Percentiles rank a stretch among this genome's conserved stretches.
These are phyloP conservation scores for Wallacemonas collosoma DNA, from an alignment of 208 protist species.

Conservation along the genomic window DNA sequence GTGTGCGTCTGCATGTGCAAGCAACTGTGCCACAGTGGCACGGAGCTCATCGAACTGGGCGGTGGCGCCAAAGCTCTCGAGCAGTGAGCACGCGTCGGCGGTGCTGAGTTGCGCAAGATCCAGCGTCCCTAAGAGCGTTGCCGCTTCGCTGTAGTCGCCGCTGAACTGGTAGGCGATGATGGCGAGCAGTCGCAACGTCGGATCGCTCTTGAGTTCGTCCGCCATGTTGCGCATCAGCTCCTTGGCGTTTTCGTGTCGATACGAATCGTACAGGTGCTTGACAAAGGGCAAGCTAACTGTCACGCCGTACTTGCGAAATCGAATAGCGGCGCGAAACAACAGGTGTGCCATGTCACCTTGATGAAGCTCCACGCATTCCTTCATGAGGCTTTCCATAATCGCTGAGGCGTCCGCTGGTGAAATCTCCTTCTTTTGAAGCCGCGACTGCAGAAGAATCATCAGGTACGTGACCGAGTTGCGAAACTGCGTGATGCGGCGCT, in stretches of 20 bases:
- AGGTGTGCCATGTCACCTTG: constrained; percentile 92
- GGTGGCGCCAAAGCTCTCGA: constrained; percentile 71
- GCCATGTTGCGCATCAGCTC: constrained; percentile 87
- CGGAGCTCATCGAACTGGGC: constrained; percentile 55
- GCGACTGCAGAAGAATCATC: constrained; percentile 88
- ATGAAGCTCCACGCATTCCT: constrained; percentile 87
- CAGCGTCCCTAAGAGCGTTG: constrained; percentile 47
- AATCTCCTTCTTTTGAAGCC: constrained; percentile 78
- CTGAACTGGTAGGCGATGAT: constrained; percentile 76
- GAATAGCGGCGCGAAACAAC: constrained; percentile 86
- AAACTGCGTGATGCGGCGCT: constrained; percentile 77
- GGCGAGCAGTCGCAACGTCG: constrained; percentile 57
- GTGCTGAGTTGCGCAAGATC: constrained; percentile 45
- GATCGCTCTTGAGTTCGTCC: constrained; percentile 69
- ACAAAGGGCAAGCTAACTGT: constrained; percentile 60
- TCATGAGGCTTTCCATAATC: constrained; percentile 86
- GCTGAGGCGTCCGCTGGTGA: constrained; percentile 65
- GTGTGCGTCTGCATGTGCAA: constrained; percentile 2
- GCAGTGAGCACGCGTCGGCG: constrained; percentile 63
- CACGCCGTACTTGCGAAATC: constrained; percentile 89
- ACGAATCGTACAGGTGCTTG: constrained; percentile 84
- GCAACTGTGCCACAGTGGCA: constrained; percentile 30
- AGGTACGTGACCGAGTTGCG: constrained; percentile 91
- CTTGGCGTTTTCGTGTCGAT: constrained; percentile 72
- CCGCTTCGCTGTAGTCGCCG: constrained; percentile 39